Evolutionary conservation across 257 asterid species (phyloP).

Genomic region (Agastache rugosa): DNA sequence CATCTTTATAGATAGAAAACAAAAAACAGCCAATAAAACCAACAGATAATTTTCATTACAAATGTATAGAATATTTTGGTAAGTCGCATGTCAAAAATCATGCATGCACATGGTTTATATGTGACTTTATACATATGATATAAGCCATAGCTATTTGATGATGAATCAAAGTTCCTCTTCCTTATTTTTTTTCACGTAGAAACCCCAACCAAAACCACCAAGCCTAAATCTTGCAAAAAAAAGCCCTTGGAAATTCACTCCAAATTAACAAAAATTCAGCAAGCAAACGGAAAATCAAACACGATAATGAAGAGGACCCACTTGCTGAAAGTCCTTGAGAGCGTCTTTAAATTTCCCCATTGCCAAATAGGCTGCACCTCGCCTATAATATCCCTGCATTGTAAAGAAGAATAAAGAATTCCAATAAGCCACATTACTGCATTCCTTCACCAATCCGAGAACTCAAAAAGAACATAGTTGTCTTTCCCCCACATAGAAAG

Average conservation of each 20-base stretch:
- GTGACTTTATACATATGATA: neutral
- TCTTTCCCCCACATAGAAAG: slow-evolving; percentile 11
- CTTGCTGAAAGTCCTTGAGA: slow-evolving; percentile 93
- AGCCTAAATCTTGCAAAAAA: slow-evolving; percentile 24
- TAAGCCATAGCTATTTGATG: neutral
- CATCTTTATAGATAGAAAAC: neutral
- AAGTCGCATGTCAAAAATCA: neutral
- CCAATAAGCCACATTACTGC: slow-evolving; percentile 22
- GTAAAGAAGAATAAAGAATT: slow-evolving; percentile 6
- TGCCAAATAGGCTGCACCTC: slow-evolving; percentile 92
- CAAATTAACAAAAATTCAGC: slow-evolving; percentile 32
- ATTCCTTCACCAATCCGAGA: slow-evolving; percentile 28
- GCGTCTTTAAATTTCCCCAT: slow-evolving; percentile 98
- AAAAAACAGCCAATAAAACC: neutral
- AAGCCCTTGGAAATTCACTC: neutral
- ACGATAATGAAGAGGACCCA: slow-evolving; percentile 36
- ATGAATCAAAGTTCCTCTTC: slow-evolving; percentile 24
- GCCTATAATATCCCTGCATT: slow-evolving; percentile 90
- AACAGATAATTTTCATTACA: neutral
- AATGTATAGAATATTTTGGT: neutral
- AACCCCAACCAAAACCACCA: neutral
- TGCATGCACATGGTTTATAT: neutral
- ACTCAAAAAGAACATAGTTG: neutral
- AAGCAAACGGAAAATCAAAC: slow-evolving; percentile 9
- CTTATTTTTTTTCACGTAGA: neutral